phyloP scores from a whole-genome alignment of 352 stramenopile species.

The Lagenidium sp. region DNA sequence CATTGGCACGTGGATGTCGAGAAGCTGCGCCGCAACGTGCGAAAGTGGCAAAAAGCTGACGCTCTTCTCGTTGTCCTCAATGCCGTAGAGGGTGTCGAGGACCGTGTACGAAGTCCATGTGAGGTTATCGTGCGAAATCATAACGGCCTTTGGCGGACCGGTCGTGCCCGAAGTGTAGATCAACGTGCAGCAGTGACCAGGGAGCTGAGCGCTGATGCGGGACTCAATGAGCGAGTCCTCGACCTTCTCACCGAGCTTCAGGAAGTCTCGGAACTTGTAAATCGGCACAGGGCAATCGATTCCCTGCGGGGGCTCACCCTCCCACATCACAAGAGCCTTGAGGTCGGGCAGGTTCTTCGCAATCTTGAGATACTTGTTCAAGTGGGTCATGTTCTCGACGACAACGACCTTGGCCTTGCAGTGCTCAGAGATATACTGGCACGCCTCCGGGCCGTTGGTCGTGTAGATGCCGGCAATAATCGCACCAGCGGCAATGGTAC shows the following conservation, averaged over 20 bases:
- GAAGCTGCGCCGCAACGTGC: constrained; percentile 68
- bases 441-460: constrained; percentile 66
- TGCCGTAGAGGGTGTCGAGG: constrained; percentile 36
- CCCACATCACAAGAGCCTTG: constrained; percentile 71
- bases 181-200: constrained; percentile 66
- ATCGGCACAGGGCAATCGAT: constrained; percentile 33
- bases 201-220: constrained; percentile 35
- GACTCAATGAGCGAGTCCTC: constrained; percentile 17
- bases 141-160: constrained; percentile 52
- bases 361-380: constrained; percentile 69
- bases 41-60: constrained; percentile 81
- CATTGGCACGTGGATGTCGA: constrained; percentile 73
- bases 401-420: constrained; percentile 73
- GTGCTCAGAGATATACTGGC: constrained; percentile 74
- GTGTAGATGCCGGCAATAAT: constrained; percentile 81
- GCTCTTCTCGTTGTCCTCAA: constrained; percentile 42
- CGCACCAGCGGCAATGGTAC: constrained; percentile 67
- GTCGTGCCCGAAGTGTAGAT: constrained; percentile 90
- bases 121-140: constrained; percentile 75
- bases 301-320: constrained; percentile 25
- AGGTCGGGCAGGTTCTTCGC: constrained; percentile 51
- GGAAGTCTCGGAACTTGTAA: constrained; percentile 52
- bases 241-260: constrained; percentile 32
- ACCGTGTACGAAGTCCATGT: constrained; percentile 53
- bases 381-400: constrained; percentile 50